Evolutionary conservation across 345 rosid species (phyloP).

Genomic region (Eutrema japonicum): DNA sequence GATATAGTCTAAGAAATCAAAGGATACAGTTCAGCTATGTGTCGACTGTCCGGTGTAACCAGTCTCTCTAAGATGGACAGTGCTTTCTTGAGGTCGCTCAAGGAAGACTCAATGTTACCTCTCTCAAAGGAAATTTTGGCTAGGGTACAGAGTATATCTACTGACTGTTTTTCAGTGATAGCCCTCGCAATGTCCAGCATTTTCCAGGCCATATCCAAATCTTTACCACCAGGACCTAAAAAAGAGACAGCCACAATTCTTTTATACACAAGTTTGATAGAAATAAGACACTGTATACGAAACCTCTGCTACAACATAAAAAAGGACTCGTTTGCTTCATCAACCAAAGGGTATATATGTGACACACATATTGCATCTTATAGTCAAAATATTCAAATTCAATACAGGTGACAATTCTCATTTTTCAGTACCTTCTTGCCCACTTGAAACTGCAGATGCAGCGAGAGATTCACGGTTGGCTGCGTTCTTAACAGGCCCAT

Average conservation of each 20-base stretch:
- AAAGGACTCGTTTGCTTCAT: background rate
- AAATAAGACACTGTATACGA: background rate
- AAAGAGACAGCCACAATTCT: background rate
- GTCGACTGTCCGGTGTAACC: constrained; percentile 90
- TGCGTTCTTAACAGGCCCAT: constrained; percentile 50
- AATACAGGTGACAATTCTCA: background rate
- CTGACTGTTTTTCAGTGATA: constrained; percentile 73
- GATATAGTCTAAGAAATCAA: background rate
- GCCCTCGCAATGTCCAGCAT: constrained; percentile 93
- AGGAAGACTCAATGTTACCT: constrained; percentile 90
- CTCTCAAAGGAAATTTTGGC: constrained; percentile 92
- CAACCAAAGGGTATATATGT: background rate
- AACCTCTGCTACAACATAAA: background rate
- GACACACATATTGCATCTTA: background rate
- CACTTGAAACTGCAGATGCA: constrained; percentile 54
- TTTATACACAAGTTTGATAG: background rate
- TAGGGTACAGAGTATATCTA: constrained; percentile 75
- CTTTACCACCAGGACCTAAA: constrained; percentile 55
- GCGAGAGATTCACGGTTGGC: constrained; percentile 54
- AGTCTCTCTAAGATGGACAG: constrained; percentile 67
- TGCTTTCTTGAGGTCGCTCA: constrained; percentile 77
- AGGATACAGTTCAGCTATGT: constrained; percentile 94
- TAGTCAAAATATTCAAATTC: background rate
- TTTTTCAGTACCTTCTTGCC: constrained; percentile 48
- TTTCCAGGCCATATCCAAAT: constrained; percentile 95